Percentiles rank a stretch among this genome's conserved stretches.
These are phyloP conservation scores for Chytriomyces hyalinus DNA, from an alignment of 192 early-diverging fungal genomes.

Conservation along the genomic window DNA sequence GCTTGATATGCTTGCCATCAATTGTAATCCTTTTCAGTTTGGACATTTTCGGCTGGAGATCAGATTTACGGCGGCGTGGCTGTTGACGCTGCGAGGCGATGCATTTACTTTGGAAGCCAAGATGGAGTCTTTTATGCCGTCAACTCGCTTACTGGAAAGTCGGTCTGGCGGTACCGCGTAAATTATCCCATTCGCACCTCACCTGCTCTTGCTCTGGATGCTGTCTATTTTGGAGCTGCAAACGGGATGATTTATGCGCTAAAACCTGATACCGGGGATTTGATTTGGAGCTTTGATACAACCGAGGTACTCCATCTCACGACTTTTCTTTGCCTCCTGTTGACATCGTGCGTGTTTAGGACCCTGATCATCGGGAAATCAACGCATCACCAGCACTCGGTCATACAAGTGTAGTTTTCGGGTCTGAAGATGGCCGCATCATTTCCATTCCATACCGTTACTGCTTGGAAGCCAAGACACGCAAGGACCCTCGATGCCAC, in stretches of 20 bases:
- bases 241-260: constrained; percentile 35
- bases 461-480: constrained; percentile 12
- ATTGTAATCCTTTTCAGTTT: constrained; percentile 1
- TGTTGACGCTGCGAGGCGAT: constrained; percentile 16
- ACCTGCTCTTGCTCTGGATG: constrained; percentile 28
- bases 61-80: constrained; percentile 29
- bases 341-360: not conserved
- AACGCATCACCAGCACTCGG: constrained; percentile 30
- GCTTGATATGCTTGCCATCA: not conserved
- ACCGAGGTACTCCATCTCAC: constrained; percentile 6
- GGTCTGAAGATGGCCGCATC: constrained; percentile 31
- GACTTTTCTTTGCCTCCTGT: not conserved
- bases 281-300: constrained; percentile 32
- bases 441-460: constrained; percentile 31
- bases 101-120: constrained; percentile 27
- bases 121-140: constrained; percentile 31
- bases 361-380: constrained; percentile 35
- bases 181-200: constrained; percentile 34
- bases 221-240: constrained; percentile 28
- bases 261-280: constrained; percentile 12
- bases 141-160: constrained; percentile 26
- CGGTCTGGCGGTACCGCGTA: constrained; percentile 31
- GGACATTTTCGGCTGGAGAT: constrained; percentile 29
- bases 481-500: constrained; percentile 9
- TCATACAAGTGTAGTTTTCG: constrained; percentile 24